These are phyloP conservation scores for Gymnopilus dilepis DNA, from an alignment of 768 basidiomycete genomes.

Conservation along the genomic window DNA sequence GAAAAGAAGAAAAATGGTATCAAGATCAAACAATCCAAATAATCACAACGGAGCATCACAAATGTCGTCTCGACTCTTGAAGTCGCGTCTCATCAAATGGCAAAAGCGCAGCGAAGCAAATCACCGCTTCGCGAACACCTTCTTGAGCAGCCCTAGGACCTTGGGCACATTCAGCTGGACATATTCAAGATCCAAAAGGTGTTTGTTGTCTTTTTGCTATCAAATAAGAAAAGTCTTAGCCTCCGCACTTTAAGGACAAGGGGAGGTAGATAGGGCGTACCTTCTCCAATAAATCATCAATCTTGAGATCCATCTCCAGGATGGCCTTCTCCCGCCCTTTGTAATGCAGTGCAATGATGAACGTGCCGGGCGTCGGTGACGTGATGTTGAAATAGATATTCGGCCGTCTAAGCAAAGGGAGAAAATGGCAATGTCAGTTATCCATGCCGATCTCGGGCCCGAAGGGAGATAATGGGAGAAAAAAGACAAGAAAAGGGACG, in stretches of 20 bases:
- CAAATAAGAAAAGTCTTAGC: constrained; percentile 8
- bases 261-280: constrained; percentile 44
- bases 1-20: constrained; percentile 4
- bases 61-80: no score
- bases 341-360: constrained; percentile 98
- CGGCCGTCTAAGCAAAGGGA: constrained; percentile 66
- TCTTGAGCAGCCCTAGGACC: constrained; percentile 89
- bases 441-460: constrained; percentile 5
- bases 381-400: constrained; percentile 99
- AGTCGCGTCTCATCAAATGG: background rate
- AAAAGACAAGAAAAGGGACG: no score
- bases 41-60: background rate
- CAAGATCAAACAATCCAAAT: constrained; percentile 7
- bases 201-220: constrained; percentile 99
- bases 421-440: constrained; percentile 18
- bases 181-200: constrained; percentile 95
- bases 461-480: background rate
- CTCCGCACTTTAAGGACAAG: background rate
- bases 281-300: constrained; percentile 97
- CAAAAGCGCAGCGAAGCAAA: background rate
- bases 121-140: constrained; percentile 91
- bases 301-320: constrained; percentile 99
- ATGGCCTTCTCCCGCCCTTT: constrained; percentile 99
- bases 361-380: constrained; percentile 96
- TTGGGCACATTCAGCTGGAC: constrained; percentile 97